Conservation (phyloP, 495 filamentous ascomycete genomes). For the Elaphomyces granulatus region DNA sequence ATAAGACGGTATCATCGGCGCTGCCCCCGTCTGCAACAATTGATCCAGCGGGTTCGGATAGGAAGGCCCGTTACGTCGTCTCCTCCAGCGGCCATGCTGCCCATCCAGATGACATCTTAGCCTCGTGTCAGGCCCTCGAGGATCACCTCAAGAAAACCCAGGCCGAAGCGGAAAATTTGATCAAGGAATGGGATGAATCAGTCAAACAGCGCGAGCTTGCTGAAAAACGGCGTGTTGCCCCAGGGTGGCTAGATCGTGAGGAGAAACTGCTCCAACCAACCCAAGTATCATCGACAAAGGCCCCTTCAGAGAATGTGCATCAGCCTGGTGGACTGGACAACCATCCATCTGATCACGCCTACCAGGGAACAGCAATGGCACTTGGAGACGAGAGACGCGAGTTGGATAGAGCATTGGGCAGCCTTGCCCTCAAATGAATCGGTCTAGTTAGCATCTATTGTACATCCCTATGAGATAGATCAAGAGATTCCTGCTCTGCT, state of each 20-base stretch:
- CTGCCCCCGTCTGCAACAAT: slow-evolving; percentile 65
- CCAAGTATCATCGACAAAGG: slow-evolving; percentile 4
- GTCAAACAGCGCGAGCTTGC: slow-evolving; percentile 67
- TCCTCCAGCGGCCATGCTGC: slow-evolving; percentile 58
- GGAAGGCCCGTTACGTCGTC: slow-evolving; percentile 52
- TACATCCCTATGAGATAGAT: too few species aligned
- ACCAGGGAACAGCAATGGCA: slow-evolving; percentile 30
- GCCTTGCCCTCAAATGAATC: slow-evolving; percentile 36
- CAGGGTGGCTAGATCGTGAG: slow-evolving; percentile 88
- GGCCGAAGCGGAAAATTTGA: slow-evolving; percentile 44
- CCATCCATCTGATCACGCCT: slow-evolving; percentile 26
- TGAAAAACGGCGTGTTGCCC: slow-evolving; percentile 82
- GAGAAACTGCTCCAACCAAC: slow-evolving; percentile 66
- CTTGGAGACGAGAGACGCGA: slow-evolving; percentile 56
- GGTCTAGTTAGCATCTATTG: too few species aligned
- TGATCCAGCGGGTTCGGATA: slow-evolving; percentile 17
- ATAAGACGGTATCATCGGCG: slow-evolving; percentile 73
- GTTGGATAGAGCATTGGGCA: slow-evolving; percentile 80
- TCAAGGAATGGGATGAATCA: slow-evolving; percentile 54
- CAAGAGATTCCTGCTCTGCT: too few species aligned
- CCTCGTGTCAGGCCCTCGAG: slow-evolving; percentile 60
- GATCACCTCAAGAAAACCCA: slow-evolving; percentile 54
- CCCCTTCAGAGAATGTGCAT: neutral
- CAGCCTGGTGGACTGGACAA: slow-evolving; percentile 31
- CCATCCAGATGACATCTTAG: slow-evolving; percentile 67